Base-by-base conservation (phyloP, 805 yeast genomes). In the Schizosaccharomyces cryophilus region DNA sequence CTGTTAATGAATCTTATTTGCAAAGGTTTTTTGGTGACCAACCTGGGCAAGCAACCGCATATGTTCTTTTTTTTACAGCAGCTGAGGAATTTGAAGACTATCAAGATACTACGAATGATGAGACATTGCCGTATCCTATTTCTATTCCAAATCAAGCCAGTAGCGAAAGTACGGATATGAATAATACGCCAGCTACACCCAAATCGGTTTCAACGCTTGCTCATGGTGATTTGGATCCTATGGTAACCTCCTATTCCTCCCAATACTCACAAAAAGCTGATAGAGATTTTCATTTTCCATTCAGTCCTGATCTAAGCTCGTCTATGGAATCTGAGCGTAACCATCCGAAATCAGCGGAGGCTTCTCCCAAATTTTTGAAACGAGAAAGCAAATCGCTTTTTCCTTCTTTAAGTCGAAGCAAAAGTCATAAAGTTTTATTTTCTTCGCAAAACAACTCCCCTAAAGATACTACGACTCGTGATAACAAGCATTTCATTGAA, bases 41-140 rank as follows among this genome's bases (percentile, higher is more conserved):
- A 3, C 84, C 85, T 2, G 93, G 95, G 6, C 76, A 87, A 67
- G 88, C 96, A 0, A 84, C 95, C 31, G 97, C 97, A 0, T 93
- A 93, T 70, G 82, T 93, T 31, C 73, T 93, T 61, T 86, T 89
- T 67, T 90, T 90, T 70, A 82, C 80, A 65, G 83, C 80, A 64
- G 74, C 76, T n/a, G 71, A 73, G 15, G 77, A 77, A 45, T 35
- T 35, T 45, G 51, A 45, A 13, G 51, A 45, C 21, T n/a, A 45
- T 45, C 26, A 45, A 11, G 51, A 45, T 45, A 24, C 26, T 45
- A 45, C 24, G 13, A 24, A 45, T 19, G 51, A 19, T 19, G 51
- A 45, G 13, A 45, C 51, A 5, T 7, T 19, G 21, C 11, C 21
- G 17, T 45, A 45, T n/a, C 51, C 51, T 5, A 45, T 45, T 9